Evolutionary conservation across 2,329 filamentous ascomycete genomes (phyloP), one percentile per base, ranked within the genome.

Genomic region (Phaeosphaeria sp.): DNA sequence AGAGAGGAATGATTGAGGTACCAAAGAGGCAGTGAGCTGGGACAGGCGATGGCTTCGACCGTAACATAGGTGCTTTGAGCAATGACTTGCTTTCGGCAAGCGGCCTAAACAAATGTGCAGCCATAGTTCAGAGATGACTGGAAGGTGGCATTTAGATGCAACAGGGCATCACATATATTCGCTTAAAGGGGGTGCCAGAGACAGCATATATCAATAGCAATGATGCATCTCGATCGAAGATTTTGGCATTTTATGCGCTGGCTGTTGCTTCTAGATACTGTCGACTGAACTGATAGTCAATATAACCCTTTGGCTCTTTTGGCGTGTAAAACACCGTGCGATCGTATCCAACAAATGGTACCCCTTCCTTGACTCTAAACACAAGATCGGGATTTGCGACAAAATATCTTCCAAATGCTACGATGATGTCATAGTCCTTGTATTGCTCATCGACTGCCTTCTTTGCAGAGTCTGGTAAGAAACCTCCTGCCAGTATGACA

Each of bases 381-480:
- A 77, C 73, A n/a, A 84, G 65, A 64, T 84, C 81, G 6, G 81
- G 81, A 13, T 75, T 83, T 44, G 75, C 74, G 60, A 82, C 81
- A 61, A 81, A 83, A 50, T 77, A 77, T 33, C 81, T 62, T 5
- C 81, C 81, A 64, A 82, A 82, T 0, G 77, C 78, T 30, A 82
- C 72, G 27, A 66, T 69, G 21, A 82, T 60, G 52, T 81, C 77
- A 47, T 76, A 74, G 18, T 78, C 74, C 6, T 64, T 70, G 58
- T 81, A 77, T 55, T 82, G 69, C 52, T 79, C 72, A 56, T 75
- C 72, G 2, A 79, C 69, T 1, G 69, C 57, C 11, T 59, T 58
- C 46, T 62, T 67, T 22, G 78, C 78, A 20, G 73, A 76, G 39
- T 74, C 69, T 0, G 74, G 60, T 17, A 63, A 69, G 60, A 74